Evolutionary conservation across 202 grass and related monocot species (phyloP).

Genomic region (Carex sylvatica): DNA sequence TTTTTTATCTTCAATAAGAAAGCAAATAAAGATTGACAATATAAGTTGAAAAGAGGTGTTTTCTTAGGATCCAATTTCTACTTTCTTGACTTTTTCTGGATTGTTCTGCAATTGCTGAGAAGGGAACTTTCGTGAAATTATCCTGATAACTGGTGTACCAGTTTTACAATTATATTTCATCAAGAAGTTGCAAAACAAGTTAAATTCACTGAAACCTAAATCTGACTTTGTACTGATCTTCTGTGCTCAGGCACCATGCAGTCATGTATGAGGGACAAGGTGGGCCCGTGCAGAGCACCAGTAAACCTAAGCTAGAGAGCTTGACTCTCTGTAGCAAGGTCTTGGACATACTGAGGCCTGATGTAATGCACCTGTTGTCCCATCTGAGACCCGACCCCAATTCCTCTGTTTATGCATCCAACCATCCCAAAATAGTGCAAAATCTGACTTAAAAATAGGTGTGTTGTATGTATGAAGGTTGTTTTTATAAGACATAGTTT

Average conservation of each 20-base stretch:
- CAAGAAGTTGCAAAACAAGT: neutral
- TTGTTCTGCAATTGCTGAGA: conserved; percentile 1
- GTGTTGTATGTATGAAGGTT: neutral
- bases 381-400: conserved; percentile 77
- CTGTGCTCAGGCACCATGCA: conserved; percentile 70
- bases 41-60: neutral
- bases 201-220: neutral
- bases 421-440: conserved; percentile 83
- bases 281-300: conserved; percentile 75
- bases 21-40: neutral
- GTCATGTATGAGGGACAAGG: conserved; percentile 99
- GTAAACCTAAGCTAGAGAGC: conserved; percentile 93
- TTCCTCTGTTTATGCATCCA: conserved; percentile 88
- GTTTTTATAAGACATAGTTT: neutral
- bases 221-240: neutral
- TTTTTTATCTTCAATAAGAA: conserved; percentile 2
- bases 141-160: neutral
- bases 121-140: neutral
- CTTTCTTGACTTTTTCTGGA: neutral
- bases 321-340: conserved; percentile 86
- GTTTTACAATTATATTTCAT: neutral
- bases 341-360: conserved; percentile 63
- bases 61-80: neutral
- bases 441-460: conserved; percentile 34
- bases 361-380: conserved; percentile 87